Percentiles rank a stretch among this genome's conserved stretches.
Conservation (phyloP, 257 asterid genomes). For the Solanum ossicruentum region DNA sequence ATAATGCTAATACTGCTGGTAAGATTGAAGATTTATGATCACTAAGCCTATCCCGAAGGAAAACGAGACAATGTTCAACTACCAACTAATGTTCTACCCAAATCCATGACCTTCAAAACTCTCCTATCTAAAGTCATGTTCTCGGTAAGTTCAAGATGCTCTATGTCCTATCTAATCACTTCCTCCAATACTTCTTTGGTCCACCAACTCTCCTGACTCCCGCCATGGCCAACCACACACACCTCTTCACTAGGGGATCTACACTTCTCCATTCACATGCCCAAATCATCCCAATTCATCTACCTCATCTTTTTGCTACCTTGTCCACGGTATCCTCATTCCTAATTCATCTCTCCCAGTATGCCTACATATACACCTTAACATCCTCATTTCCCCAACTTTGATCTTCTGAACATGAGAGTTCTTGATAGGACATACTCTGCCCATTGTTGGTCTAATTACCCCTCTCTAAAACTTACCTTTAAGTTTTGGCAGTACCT, state of each 20-base stretch:
- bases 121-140: background rate
- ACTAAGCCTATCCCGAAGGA: background rate
- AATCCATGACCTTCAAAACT: background rate
- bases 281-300: too few relatives aligned
- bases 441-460: background rate
- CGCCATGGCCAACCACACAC: too few relatives aligned
- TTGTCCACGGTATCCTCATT: background rate
- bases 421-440: background rate
- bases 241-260: too few relatives aligned
- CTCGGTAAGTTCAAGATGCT: background rate
- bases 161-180: too few relatives aligned
- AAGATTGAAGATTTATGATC: background rate
- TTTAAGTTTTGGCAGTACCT: background rate
- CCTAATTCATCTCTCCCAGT: background rate
- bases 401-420: background rate
- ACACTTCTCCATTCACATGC: too few relatives aligned
- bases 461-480: background rate
- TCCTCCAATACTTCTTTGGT: too few relatives aligned
- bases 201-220: too few relatives aligned
- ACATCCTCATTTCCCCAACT: background rate
- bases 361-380: background rate
- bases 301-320: too few relatives aligned
- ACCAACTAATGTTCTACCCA: background rate
- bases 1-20: background rate
- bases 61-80: background rate